A percentile compares a stretch with the other conserved stretches of the same genome.
phyloP scores from a whole-genome alignment of 305 asterid genomes.

The Salvia sclarea region DNA sequence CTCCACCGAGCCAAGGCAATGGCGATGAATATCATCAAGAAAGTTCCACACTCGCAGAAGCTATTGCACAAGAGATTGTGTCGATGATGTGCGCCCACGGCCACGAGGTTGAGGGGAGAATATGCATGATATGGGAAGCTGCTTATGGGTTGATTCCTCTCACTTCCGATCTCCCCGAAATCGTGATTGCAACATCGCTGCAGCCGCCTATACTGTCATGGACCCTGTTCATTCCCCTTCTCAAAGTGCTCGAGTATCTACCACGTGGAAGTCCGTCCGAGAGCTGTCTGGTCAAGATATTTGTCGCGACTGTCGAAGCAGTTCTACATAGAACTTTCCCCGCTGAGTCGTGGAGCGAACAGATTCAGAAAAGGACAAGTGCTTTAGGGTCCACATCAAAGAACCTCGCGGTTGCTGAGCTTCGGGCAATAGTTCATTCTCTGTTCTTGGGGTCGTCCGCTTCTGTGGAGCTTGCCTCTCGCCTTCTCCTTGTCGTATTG shows the following conservation, averaged over 20 bases:
- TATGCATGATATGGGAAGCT: slow-evolving; percentile 98
- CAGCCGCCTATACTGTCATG: slow-evolving; percentile 84
- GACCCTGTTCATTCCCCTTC: slow-evolving; percentile 78
- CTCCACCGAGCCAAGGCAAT: slow-evolving; percentile 71
- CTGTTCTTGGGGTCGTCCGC: slow-evolving; percentile 74
- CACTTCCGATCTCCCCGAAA: slow-evolving; percentile 81
- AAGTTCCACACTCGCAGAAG: slow-evolving; percentile 57
- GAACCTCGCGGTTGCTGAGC: slow-evolving; percentile 76
- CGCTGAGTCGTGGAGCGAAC: slow-evolving; percentile 61
- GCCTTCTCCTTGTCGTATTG: slow-evolving; percentile 77
- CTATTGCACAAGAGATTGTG: slow-evolving; percentile 96
- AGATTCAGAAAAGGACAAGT: slow-evolving; percentile 60
- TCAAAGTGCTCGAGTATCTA: slow-evolving; percentile 83
- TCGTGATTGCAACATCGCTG: slow-evolving; percentile 71
- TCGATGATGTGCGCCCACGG: slow-evolving; percentile 97
- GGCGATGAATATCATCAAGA: slow-evolving; percentile 50
- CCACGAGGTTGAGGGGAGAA: slow-evolving; percentile 97
- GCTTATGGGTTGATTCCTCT: slow-evolving; percentile 94
- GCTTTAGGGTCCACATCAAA: slow-evolving; percentile 55
- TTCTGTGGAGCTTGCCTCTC: slow-evolving; percentile 76
- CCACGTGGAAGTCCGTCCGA: slow-evolving; percentile 94
- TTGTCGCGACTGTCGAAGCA: slow-evolving; percentile 86
- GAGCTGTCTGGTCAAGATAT: slow-evolving; percentile 82
- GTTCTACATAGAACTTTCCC: slow-evolving; percentile 78
- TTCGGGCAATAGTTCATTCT: slow-evolving; percentile 84